These are phyloP conservation scores for Kuraishia cidri DNA, from an alignment of 805 yeast species.

Conservation along the genomic window DNA sequence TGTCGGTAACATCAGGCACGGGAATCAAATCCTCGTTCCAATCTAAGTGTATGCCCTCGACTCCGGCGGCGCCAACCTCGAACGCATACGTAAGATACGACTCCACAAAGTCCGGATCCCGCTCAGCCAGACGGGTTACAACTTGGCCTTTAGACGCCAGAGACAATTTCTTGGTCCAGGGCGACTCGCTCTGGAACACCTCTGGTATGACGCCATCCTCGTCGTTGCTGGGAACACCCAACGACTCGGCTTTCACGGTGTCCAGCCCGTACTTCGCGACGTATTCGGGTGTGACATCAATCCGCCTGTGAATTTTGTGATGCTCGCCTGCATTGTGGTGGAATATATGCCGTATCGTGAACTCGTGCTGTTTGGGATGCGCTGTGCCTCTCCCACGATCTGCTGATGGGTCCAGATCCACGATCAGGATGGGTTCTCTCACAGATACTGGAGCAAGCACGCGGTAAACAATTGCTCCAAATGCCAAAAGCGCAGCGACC, in stretches of 20 bases:
- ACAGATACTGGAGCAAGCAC: too few species aligned
- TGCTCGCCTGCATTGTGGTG: conserved; percentile 50
- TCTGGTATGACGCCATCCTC: conserved; percentile 2
- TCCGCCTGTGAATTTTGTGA: conserved; percentile 32
- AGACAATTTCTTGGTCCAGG: neutral
- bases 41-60: conserved; percentile 37
- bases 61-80: conserved; percentile 25
- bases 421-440: neutral
- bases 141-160: conserved; percentile 2
- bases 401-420: neutral
- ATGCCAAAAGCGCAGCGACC: too few species aligned
- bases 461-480: too few species aligned
- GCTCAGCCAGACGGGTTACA: conserved; percentile 28
- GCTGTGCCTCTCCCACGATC: neutral
- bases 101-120: conserved; percentile 58
- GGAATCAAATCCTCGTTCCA: conserved; percentile 48
- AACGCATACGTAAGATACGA: conserved; percentile 53
- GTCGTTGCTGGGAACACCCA: neutral
- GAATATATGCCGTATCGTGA: conserved; percentile 44
- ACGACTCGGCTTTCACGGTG: neutral
- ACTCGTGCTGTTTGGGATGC: conserved; percentile 6
- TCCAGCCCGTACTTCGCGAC: conserved; percentile 10
- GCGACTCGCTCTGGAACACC: neutral
- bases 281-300: conserved; percentile 39
- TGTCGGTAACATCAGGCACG: conserved; percentile 72